Percentiles rank a stretch among this genome's conserved stretches.
phyloP scores from a whole-genome alignment of 208 protist species.

The Crithidia sp. region DNA sequence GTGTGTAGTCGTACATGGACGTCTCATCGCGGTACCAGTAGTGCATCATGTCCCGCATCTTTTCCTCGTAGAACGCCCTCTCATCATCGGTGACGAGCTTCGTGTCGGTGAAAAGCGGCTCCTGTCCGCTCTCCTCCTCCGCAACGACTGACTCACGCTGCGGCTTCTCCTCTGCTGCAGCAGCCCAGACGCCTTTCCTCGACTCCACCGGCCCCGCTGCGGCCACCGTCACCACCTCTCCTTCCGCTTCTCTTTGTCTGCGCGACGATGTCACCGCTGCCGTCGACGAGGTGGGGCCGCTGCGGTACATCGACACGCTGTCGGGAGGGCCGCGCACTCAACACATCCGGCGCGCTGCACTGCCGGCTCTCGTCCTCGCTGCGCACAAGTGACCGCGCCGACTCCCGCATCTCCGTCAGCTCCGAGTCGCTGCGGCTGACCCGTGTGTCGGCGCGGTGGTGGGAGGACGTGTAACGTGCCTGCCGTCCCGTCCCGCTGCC shows the following conservation, averaged over 20 bases:
- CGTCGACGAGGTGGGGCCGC: not conserved
- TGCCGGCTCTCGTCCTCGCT: not conserved
- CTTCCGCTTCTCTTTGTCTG: not conserved
- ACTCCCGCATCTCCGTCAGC: slow-evolving; percentile 4
- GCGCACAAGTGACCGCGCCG: not conserved
- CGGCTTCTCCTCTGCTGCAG: too few relatives aligned
- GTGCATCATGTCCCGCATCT: slow-evolving; percentile 33
- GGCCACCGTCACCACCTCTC: not conserved
- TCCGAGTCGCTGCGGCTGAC: slow-evolving; percentile 14
- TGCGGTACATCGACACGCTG: not conserved
- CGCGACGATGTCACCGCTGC: not conserved
- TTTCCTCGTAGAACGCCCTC: slow-evolving; percentile 15
- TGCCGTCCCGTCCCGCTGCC: not conserved
- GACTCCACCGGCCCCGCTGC: not conserved
- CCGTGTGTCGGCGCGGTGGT: not conserved
- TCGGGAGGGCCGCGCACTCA: not conserved
- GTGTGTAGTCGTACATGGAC: slow-evolving; percentile 41
- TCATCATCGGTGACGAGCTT: slow-evolving; percentile 29
- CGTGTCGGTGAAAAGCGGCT: slow-evolving; percentile 13
- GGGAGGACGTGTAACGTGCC: not conserved
- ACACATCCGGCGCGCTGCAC: slow-evolving; percentile 11
- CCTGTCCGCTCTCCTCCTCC: not conserved
- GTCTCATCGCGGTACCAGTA: slow-evolving; percentile 56
- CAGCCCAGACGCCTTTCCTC: not conserved
- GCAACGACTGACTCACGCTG: too few relatives aligned